Base-by-base conservation (phyloP, 1,284 basidiomycete species). In the Psilocybe mexicana region DNA sequence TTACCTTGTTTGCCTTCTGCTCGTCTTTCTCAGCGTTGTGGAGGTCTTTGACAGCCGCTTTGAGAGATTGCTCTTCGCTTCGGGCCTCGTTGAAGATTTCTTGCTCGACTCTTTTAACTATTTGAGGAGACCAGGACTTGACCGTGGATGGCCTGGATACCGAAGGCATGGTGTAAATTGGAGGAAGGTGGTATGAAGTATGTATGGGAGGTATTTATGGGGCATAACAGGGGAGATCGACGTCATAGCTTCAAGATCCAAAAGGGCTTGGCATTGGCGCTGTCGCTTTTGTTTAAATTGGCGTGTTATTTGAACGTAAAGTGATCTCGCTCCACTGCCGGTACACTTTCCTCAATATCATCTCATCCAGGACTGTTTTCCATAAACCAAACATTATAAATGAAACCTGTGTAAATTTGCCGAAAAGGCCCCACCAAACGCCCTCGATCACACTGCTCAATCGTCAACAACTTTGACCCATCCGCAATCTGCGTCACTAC, bases 1-100 rank as follows among this genome's bases (percentile, higher is more conserved):
- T 42, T 54, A 81, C 83, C 75, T 83, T 84, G 62, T 76, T 70
- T n/a, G 78, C 74, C 62, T 79, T 81, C 36, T 68, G 62, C 47
- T 79, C 74, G 2, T 72, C 68, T 66, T 81, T 81, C 63, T 83
- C 79, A n/a, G 74, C 71, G 45, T 66, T 69, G 54, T 73, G 69
- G 52, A 86, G 71, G 60, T 81, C 78, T 64, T 80, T 80, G 61
- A 81, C 59, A 44, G 75, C 72, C 50, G 76, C 72, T 54, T 78
- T 71, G 59, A 85, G 67, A 52, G 68, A 72, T 44, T 74, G 73
- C 60, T 82, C 76, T 63, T 84, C 83, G 8, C 71, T 67, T 59
- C 76, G 78, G 11, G 76, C 75, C 61, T 84, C 82, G 55, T 75
- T 76, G 5, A 70, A 64, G 40, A 82, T 68, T 30, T 72, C 68